Conservation (phyloP, 139 green algal genomes). For the Spirogloea muscicola region DNA sequence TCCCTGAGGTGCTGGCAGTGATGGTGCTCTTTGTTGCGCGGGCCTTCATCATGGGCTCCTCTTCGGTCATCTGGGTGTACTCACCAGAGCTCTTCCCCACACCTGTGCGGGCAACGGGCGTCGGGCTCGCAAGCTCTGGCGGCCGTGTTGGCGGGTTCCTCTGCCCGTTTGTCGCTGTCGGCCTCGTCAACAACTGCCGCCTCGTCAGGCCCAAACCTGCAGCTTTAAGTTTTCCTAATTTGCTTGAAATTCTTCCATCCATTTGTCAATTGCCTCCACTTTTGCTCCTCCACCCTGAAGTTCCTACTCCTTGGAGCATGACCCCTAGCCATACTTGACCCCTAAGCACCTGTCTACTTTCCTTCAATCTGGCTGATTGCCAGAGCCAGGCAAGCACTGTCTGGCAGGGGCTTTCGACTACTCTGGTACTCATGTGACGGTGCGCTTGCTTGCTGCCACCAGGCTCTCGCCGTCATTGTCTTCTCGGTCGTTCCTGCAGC, state of each 20-base stretch:
- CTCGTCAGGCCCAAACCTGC: conserved; percentile 6
- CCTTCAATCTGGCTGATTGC: too few relatives aligned
- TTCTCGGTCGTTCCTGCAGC: conserved; percentile 4
- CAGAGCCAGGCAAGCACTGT: too few relatives aligned
- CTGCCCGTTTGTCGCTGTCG: conserved; percentile 63
- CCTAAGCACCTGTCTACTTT: too few relatives aligned
- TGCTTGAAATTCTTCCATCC: neutral
- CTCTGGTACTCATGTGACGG: neutral
- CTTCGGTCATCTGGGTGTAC: conserved; percentile 68
- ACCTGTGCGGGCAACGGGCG: conserved; percentile 58
- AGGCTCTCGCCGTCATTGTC: conserved; percentile 1
- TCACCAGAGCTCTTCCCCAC: conserved; percentile 79
- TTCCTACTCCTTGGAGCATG: too few relatives aligned
- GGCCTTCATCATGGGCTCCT: conserved; percentile 61
- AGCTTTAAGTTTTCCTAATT: too few relatives aligned
- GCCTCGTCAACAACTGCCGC: conserved; percentile 50
- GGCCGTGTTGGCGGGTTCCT: conserved; percentile 62
- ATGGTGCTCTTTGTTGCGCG: conserved; percentile 61
- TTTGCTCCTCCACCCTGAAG: neutral
- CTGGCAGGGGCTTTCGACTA: neutral
- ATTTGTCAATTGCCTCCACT: neutral
- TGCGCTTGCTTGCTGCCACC: neutral
- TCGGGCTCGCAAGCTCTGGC: conserved; percentile 67
- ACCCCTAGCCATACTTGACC: too few relatives aligned
- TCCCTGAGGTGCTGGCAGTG: conserved; percentile 19